Percentiles rank a stretch among this genome's conserved stretches.
phyloP scores from a whole-genome alignment of 2,329 filamentous ascomycete species.

The Arthrobotrys conoides region DNA sequence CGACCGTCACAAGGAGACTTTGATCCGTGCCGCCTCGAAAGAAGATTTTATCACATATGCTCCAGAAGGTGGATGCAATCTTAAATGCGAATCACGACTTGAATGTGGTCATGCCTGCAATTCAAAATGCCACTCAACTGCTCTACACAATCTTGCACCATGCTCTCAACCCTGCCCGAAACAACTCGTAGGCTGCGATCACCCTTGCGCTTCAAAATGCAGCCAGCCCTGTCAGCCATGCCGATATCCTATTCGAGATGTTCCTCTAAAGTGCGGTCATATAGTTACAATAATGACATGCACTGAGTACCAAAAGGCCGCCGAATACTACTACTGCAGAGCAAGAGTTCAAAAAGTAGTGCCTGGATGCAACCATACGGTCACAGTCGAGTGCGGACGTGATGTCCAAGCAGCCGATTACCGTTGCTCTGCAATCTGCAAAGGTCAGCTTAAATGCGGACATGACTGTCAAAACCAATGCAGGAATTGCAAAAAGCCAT shows the following conservation, averaged over 20 bases:
- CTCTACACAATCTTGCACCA: slow-evolving; percentile 64
- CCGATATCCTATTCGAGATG: slow-evolving; percentile 35
- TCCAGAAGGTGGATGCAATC: slow-evolving; percentile 76
- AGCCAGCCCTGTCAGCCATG: slow-evolving; percentile 63
- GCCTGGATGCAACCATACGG: slow-evolving; percentile 72
- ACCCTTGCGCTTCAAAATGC: slow-evolving; percentile 67
- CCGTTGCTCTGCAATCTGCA: slow-evolving; percentile 71
- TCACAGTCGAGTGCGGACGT: slow-evolving; percentile 70
- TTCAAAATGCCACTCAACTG: slow-evolving; percentile 64
- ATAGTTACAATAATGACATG: slow-evolving; percentile 64
- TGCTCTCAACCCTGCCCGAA: slow-evolving; percentile 66
- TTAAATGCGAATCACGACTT: slow-evolving; percentile 68
- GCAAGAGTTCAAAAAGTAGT: slow-evolving; percentile 70
- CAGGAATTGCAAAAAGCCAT: slow-evolving; percentile 68
- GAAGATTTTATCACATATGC: slow-evolving; percentile 73
- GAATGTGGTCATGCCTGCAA: slow-evolving; percentile 63
- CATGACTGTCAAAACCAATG: slow-evolving; percentile 73
- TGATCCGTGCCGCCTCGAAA: slow-evolving; percentile 71
- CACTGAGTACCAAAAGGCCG: slow-evolving; percentile 68
- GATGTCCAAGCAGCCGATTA: slow-evolving; percentile 69
- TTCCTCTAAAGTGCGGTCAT: slow-evolving; percentile 62
- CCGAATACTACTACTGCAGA: slow-evolving; percentile 70
- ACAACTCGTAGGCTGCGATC: slow-evolving; percentile 64
- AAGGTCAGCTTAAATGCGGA: slow-evolving; percentile 71
- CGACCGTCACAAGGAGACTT: slow-evolving; percentile 73